Conservation (phyloP, 441 rosid species). For the Euphorbia neoarborescens region DNA sequence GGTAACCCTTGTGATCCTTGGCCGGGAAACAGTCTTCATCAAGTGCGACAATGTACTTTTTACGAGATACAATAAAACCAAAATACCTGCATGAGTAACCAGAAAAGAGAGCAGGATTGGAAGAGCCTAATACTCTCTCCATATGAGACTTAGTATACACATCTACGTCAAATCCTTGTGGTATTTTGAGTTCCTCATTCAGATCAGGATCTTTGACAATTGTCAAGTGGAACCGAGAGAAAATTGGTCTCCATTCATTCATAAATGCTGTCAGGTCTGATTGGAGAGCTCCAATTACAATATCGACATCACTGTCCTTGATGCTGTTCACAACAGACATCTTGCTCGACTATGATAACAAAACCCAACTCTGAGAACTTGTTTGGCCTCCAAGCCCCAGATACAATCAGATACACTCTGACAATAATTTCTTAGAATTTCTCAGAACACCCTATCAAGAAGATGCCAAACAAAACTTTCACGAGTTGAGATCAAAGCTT, state of each 20-base stretch:
- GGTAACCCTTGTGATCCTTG: conserved; percentile 50
- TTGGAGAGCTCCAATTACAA: conserved; percentile 77
- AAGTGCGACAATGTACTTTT: conserved; percentile 65
- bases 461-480: conserved; percentile 15
- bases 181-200: conserved; percentile 67
- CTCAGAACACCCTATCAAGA: conserved; percentile 54
- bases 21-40: conserved; percentile 91
- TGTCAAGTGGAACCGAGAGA: conserved; percentile 70
- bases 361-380: conserved; percentile 14
- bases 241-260: conserved; percentile 65
- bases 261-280: conserved; percentile 62
- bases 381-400: conserved; percentile 14
- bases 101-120: conserved; percentile 53
- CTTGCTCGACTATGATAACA: conserved; percentile 21
- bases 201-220: conserved; percentile 91
- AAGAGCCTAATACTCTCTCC: conserved; percentile 48
- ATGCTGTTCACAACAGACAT: conserved; percentile 47
- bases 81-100: conserved; percentile 89
- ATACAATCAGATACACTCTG: background rate
- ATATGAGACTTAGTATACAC: conserved; percentile 64
- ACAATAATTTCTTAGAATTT: conserved; percentile 35
- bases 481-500: conserved; percentile 11
- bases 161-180: conserved; percentile 64
- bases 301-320: conserved; percentile 66
- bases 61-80: conserved; percentile 73